Base-by-base conservation (phyloP, 2,329 filamentous ascomycete species). In the Macrophomina tecta region DNA sequence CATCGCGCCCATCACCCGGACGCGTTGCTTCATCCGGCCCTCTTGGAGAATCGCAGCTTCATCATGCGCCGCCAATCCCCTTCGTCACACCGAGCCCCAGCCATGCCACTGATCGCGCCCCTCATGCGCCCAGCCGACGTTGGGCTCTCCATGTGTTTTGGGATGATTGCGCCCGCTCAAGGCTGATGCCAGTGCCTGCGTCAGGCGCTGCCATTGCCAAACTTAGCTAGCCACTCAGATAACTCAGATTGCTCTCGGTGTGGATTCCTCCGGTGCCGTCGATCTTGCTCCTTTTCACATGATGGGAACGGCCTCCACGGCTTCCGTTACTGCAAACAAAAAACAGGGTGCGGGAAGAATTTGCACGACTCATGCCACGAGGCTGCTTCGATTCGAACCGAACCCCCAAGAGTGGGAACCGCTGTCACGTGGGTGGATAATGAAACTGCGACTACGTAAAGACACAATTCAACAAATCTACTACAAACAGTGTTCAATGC, bases 161-260 rank as follows among this genome's bases (percentile, higher is more conserved):
- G 30, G 46, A 48, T 62, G 58, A 62, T 62, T 62, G 45, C 42
- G 58, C 58, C 58, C 42, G 30, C 28, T 9, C 42, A 62, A 38
- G 45, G 23, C 42, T 49, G 42, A 62, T 62, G 58, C 45, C 58
- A 62, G 58, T 62, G 58, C 58, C 58, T 62, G 58, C 58, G 58
- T 62, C 58, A 62, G 58, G 42, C 58, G 58, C 56, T 30, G 58
- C 58, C 58, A 36, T 36, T 49, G n/a, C 58, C 58, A 49, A 49
- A 62, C 30, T 36, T 62, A 38, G 58, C 58, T 49, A 62, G 58
- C 58, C 58, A 62, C 45, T 49, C 32, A 49, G 42, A 28, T 49
- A 14, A 62, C 45, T 49, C 32, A 49, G 42, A 40, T 49, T 28
- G 42, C 42, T 14, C 45, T 62, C 58, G 58, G 58, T 62, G 18